Conservation (phyloP, 768 basidiomycete species). For the Cyclocybe cylindracea region DNA sequence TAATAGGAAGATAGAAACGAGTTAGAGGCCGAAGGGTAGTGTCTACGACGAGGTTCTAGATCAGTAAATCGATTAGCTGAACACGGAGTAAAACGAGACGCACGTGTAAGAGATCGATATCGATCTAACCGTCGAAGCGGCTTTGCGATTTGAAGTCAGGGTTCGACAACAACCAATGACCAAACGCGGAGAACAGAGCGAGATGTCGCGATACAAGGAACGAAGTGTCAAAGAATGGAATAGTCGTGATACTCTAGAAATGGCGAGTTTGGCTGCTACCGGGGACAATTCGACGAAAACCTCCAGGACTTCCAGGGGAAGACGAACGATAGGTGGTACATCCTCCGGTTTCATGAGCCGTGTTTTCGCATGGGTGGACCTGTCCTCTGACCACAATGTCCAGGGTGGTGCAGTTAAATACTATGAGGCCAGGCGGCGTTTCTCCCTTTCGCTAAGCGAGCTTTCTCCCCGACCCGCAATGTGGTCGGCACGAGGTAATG, state of each 20-base stretch:
- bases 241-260: constrained; percentile 33
- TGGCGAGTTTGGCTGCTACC: constrained; percentile 26
- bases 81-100: constrained; percentile 10
- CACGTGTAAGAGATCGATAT: constrained; percentile 36
- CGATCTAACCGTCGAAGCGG: constrained; percentile 29
- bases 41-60: constrained; percentile 3
- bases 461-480: constrained; percentile 6
- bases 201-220: constrained; percentile 33
- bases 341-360: constrained; percentile 18
- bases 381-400: background rate
- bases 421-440: constrained; percentile 2
- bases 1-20: constrained; percentile 30
- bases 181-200: constrained; percentile 25
- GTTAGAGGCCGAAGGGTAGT: constrained; percentile 19
- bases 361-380: constrained; percentile 13
- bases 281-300: constrained; percentile 31
- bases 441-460: constrained; percentile 1
- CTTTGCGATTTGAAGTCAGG: constrained; percentile 22
- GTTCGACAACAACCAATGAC: constrained; percentile 36
- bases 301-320: constrained; percentile 38
- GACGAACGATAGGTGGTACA: constrained; percentile 18
- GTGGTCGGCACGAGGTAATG: constrained; percentile 17
- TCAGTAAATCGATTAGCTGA: background rate
- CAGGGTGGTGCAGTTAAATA: constrained; percentile 3
- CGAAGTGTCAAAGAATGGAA: constrained; percentile 32